A percentile compares a stretch with the other conserved stretches of the same genome.
Evolutionary conservation across 768 basidiomycete species (phyloP).

Genomic region (Dentipellis fragilis): DNA sequence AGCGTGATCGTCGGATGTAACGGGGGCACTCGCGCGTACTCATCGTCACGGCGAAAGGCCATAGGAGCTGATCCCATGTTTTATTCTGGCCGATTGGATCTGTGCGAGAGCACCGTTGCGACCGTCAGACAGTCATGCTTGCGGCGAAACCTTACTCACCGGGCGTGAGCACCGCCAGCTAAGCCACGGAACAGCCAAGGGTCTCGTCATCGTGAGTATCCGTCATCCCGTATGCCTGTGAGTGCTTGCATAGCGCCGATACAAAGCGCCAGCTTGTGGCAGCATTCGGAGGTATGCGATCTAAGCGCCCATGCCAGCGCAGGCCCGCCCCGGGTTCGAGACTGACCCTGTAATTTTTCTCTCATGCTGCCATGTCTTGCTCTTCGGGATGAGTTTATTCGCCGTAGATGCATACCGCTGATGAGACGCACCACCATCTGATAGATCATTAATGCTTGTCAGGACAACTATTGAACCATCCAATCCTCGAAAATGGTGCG

Average conservation of each 20-base stretch:
- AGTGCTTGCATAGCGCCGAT: too few relatives aligned
- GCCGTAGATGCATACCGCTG: background rate
- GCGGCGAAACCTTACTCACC: background rate
- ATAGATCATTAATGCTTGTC: background rate
- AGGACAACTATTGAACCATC: too few relatives aligned
- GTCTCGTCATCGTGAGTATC: too few relatives aligned
- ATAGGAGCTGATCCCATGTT: background rate
- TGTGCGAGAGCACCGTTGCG: background rate
- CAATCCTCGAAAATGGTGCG: too few relatives aligned
- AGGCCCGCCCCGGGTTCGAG: too few relatives aligned
- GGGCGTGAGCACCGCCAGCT: background rate
- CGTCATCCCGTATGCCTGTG: too few relatives aligned
- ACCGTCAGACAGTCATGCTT: background rate
- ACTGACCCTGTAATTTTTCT: too few relatives aligned
- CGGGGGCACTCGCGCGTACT: background rate
- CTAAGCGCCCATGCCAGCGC: too few relatives aligned
- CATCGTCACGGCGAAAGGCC: background rate
- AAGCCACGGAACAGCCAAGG: background rate
- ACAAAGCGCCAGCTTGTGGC: too few relatives aligned
- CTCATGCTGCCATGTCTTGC: background rate
- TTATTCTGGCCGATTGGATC: background rate
- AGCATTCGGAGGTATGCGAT: too few relatives aligned
- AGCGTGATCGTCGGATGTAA: background rate
- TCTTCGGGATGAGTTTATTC: background rate
- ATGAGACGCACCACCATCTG: background rate